A percentile compares a stretch with the other conserved stretches of the same genome.
Conservation (phyloP, 129 eudicot genomes). For the Heracleum sosnowskyi region DNA sequence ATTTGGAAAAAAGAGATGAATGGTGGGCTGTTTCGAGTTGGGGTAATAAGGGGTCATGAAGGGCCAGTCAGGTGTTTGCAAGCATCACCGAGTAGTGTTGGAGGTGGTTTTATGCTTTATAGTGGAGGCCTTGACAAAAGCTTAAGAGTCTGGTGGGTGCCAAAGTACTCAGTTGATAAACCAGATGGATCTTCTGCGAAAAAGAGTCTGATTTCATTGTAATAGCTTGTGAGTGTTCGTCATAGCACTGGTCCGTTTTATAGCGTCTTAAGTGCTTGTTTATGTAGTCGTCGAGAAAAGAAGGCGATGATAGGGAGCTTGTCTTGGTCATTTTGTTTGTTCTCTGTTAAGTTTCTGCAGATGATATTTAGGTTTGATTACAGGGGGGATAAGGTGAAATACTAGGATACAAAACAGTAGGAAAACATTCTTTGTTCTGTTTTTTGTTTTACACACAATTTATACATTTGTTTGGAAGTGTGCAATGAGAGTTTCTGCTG, state of each 20-base stretch:
- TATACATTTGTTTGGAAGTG: not conserved
- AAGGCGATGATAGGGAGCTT: not conserved
- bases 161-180: conserved; percentile 27
- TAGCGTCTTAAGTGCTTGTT: conserved; percentile 44
- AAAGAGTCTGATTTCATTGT: not conserved
- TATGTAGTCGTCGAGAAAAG: not conserved
- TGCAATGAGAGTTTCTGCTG: not conserved
- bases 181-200: conserved; percentile 11
- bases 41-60: conserved; percentile 77
- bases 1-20: conserved; percentile 60
- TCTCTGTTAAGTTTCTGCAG: not conserved
- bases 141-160: conserved; percentile 96
- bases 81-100: conserved; percentile 45
- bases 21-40: conserved; percentile 49
- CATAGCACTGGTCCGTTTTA: conserved; percentile 44
- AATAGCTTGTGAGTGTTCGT: conserved; percentile 2
- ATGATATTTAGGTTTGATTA: not conserved
- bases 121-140: conserved; percentile 88
- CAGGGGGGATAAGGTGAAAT: not conserved
- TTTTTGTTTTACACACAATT: not conserved
- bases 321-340: not conserved
- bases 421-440: not conserved
- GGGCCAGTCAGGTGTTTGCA: conserved; percentile 90
- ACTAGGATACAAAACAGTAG: not conserved
- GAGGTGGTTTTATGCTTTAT: conserved; percentile 82